Base-by-base conservation (phyloP, 164 flowering plant genomes). In the Houttuynia cordata region DNA sequence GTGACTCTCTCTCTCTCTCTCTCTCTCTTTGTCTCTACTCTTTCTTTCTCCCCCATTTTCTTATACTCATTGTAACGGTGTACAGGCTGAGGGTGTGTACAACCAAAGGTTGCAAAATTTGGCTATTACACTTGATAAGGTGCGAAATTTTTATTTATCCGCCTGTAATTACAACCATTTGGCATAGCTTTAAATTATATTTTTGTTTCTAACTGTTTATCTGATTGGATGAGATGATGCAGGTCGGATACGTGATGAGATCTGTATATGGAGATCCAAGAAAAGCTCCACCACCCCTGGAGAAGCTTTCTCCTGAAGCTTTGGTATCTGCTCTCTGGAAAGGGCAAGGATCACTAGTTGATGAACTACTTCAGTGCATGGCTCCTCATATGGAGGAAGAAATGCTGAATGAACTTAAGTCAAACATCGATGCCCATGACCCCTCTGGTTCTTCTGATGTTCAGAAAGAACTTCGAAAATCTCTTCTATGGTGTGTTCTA, bases 111-210 rank as follows among this genome's bases (percentile, higher is more conserved):
- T 94, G 72, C 97, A 91, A 73, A 94, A 91, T 76, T 74, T 94
- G 82, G 97, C 97, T 63, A 78, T 94, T 60, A 91, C 97, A 45
- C 86, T 94, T 51, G 97, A 94, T 70, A 94, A 94, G 97, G 99
- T 83, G 56, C 23, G 49, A 54, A 60, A 17, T 18, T 51, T 52
- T 41, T 45, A 19, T 49, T 30, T 59, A 40, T 34, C 4, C 3
- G 23, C 9, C 50, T 22, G 14, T 17, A 45, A 12, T 10, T 45
- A 3, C 13, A 45, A 14, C 17, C 4, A 3, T 45, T 10, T 45
- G 0, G 8, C 49, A 2, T 12, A 45, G 49, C 13, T 12, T 7
- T 45, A 17, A 12, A 52, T 7, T 39, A n/a, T 18, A 21, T 37
- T 22, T 17, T 57, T 8, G 8, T 59, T 19, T 61, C 1, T 24